A percentile compares a stretch with the other conserved stretches of the same genome.
Evolutionary conservation across 352 stramenopile genomes (phyloP).

Genomic region (Phytophthora melonis): DNA sequence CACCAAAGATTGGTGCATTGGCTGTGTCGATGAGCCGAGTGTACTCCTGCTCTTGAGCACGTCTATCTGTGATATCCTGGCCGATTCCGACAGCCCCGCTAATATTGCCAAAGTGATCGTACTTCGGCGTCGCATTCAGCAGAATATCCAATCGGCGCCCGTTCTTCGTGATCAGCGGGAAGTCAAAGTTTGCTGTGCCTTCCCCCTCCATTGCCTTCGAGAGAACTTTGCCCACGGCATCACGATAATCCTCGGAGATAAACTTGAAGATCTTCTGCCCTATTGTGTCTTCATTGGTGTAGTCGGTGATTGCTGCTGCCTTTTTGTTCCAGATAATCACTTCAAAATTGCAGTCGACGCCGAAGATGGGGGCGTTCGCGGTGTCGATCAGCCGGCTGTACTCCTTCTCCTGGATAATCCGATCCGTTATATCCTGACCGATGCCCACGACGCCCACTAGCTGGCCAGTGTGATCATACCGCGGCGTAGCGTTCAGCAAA

Average conservation of each 20-base stretch:
- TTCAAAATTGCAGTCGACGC: slow-evolving; percentile 68
- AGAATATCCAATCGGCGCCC: slow-evolving; percentile 60
- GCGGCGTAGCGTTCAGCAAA: slow-evolving; percentile 65
- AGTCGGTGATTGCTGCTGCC: slow-evolving; percentile 87
- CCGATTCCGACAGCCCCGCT: slow-evolving; percentile 76
- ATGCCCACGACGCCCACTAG: slow-evolving; percentile 60
- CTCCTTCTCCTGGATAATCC: slow-evolving; percentile 58
- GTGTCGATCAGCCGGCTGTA: slow-evolving; percentile 50
- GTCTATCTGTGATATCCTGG: slow-evolving; percentile 81
- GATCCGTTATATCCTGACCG: slow-evolving; percentile 54
- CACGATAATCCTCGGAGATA: slow-evolving; percentile 62
- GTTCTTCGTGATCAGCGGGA: slow-evolving; percentile 68
- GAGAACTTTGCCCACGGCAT: slow-evolving; percentile 42
- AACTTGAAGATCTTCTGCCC: slow-evolving; percentile 80
- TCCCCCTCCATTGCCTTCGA: slow-evolving; percentile 45
- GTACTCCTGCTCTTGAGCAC: slow-evolving; percentile 25
- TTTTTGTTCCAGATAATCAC: slow-evolving; percentile 92
- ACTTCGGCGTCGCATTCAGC: slow-evolving; percentile 67
- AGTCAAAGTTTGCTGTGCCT: slow-evolving; percentile 76
- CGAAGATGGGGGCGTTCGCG: slow-evolving; percentile 66
- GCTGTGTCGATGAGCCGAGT: slow-evolving; percentile 44
- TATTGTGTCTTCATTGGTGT: slow-evolving; percentile 86
- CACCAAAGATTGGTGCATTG: slow-evolving; percentile 74
- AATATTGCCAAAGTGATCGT: slow-evolving; percentile 72
- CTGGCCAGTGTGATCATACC: slow-evolving; percentile 76